Evolutionary conservation across 257 asterid species (phyloP).

Genomic region (Nyctanthes arbortristis): DNA sequence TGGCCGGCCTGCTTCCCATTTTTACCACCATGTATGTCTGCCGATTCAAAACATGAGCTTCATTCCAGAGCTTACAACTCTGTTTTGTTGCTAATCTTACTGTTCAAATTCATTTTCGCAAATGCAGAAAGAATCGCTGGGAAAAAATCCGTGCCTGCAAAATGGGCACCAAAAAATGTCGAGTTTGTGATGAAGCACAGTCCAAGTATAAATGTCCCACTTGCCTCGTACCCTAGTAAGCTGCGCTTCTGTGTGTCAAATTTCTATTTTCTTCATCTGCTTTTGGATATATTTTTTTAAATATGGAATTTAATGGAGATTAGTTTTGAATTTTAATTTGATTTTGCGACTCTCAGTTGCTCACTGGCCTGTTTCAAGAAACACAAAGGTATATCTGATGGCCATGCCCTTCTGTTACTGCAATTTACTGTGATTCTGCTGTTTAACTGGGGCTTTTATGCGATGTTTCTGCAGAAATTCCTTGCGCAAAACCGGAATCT

Average conservation of each 20-base stretch:
- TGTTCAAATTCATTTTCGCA: too few species aligned
- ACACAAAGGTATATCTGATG: constrained; percentile 65
- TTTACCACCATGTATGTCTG: too few species aligned
- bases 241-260: neutral
- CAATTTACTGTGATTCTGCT: neutral
- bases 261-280: constrained; percentile 6
- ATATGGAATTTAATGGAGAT: neutral
- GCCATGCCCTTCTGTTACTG: neutral
- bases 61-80: too few species aligned
- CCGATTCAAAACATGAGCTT: too few species aligned
- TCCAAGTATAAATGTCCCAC: constrained; percentile 87
- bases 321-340: constrained; percentile 16
- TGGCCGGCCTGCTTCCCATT: too few species aligned
- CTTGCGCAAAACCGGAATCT: constrained; percentile 56
- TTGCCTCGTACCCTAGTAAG: constrained; percentile 68
- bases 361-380: constrained; percentile 79
- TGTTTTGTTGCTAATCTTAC: too few species aligned
- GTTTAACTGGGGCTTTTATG: constrained; percentile 16
- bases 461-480: constrained; percentile 51
- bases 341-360: constrained; percentile 45
- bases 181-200: constrained; percentile 63
- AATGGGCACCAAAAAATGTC: constrained; percentile 63
- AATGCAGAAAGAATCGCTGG: too few species aligned
- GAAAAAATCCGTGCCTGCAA: neutral
- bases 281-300: neutral